Percentiles rank a stretch among this genome's conserved stretches.
phyloP scores from a whole-genome alignment of 306 rosid genomes.

The Inga leiocalycina region DNA sequence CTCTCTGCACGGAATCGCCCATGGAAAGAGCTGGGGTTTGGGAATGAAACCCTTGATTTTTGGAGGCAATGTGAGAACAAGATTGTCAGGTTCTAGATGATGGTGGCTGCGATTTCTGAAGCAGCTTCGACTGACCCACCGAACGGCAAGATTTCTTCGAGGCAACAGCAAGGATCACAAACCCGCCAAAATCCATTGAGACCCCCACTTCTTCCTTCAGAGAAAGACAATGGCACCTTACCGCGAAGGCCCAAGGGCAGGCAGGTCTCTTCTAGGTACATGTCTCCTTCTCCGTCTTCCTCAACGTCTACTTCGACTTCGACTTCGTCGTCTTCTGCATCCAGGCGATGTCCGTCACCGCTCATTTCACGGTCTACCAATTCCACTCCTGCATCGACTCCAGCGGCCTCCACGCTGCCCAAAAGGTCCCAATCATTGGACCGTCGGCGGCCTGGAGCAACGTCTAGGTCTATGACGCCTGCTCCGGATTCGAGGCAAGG shows the following conservation, averaged over 20 bases:
- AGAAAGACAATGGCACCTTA: conserved; percentile 67
- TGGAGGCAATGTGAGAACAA: conserved; percentile 46
- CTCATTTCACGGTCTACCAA: conserved; percentile 80
- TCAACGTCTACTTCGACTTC: conserved; percentile 49
- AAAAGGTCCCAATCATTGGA: conserved; percentile 90
- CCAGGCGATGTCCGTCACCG: conserved; percentile 87
- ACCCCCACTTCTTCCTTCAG: conserved; percentile 55
- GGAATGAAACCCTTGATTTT: conserved; percentile 7
- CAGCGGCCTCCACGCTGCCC: conserved; percentile 46
- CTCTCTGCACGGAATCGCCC: neutral
- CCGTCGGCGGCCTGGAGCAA: conserved; percentile 58
- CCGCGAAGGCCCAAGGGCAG: conserved; percentile 75
- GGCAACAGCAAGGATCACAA: conserved; percentile 25
- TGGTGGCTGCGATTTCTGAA: conserved; percentile 75
- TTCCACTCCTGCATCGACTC: conserved; percentile 59
- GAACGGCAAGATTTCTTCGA: conserved; percentile 41
- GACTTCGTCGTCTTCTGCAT: conserved; percentile 58
- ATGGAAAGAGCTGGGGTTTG: conserved; percentile 21
- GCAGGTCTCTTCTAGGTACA: conserved; percentile 91
- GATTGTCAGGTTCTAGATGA: conserved; percentile 40
- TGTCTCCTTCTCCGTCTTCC: conserved; percentile 87
- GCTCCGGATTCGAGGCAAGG: conserved; percentile 49
- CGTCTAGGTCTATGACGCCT: conserved; percentile 56
- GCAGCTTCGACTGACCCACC: conserved; percentile 46
- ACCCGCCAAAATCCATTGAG: conserved; percentile 45